Evolutionary conservation across 306 rosid genomes (phyloP).

Genomic region (Fragaria vesca): DNA sequence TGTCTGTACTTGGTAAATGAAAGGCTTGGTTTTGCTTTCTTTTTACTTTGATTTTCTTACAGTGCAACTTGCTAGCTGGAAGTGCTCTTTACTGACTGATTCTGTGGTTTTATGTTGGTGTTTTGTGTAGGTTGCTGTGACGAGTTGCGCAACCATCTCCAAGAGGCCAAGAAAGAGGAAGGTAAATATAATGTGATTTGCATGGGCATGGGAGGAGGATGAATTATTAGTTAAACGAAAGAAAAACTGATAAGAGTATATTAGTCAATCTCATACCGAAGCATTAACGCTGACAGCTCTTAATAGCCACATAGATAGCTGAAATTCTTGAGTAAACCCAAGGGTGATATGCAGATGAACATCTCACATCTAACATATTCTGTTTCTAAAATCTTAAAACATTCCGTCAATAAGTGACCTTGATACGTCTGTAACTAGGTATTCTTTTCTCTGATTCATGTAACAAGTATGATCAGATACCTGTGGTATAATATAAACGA

Average conservation of each 20-base stretch:
- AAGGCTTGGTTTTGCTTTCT: neutral
- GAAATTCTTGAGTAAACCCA: neutral
- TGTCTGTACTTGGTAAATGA: neutral
- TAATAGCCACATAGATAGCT: neutral
- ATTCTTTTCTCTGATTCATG: neutral
- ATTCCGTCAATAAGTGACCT: neutral
- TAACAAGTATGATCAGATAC: neutral
- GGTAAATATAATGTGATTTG: slow-evolving; percentile 31
- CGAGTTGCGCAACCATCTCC: slow-evolving; percentile 35
- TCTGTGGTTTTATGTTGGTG: neutral
- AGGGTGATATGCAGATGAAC: neutral
- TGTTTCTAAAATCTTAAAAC: neutral
- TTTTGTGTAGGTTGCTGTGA: slow-evolving; percentile 43
- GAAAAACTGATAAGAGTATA: neutral
- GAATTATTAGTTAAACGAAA: neutral
- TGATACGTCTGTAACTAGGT: neutral
- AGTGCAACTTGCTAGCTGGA: neutral
- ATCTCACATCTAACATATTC: neutral
- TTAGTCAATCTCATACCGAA: neutral
- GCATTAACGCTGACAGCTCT: neutral
- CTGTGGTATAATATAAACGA: neutral
- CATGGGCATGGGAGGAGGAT: neutral
- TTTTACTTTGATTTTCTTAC: neutral
- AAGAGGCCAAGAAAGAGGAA: slow-evolving; percentile 66
- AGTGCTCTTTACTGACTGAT: neutral